These are phyloP conservation scores for Neofusicoccum laricinum DNA, from an alignment of 2,329 filamentous ascomycete genomes.

Conservation along the genomic window DNA sequence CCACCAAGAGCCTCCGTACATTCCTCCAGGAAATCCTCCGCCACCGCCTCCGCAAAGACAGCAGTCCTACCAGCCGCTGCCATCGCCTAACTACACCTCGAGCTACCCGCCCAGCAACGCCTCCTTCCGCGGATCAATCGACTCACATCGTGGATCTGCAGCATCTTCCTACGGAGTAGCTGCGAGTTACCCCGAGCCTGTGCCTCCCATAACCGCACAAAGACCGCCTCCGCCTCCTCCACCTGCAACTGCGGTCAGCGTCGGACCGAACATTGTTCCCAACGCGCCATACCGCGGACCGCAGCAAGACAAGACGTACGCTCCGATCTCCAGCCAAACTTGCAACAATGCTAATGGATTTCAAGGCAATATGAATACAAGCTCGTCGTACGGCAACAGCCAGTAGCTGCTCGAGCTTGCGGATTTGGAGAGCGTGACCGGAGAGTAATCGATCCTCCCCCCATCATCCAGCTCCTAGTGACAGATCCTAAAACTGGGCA, in stretches of 20 bases:
- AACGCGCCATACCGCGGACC: slow-evolving; percentile 13
- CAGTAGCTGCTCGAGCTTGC: slow-evolving; percentile 73
- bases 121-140: slow-evolving; percentile 36
- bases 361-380: slow-evolving; percentile 36
- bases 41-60: slow-evolving; percentile 13
- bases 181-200: slow-evolving; percentile 26
- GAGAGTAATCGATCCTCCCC: slow-evolving; percentile 78
- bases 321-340: not conserved
- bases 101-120: slow-evolving; percentile 38
- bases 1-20: slow-evolving; percentile 33
- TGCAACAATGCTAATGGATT: slow-evolving; percentile 9
- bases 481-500: slow-evolving; percentile 53
- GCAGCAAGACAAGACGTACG: slow-evolving; percentile 15
- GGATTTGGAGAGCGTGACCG: slow-evolving; percentile 81
- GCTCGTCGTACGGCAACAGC: slow-evolving; percentile 71
- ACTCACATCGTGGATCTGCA: slow-evolving; percentile 36
- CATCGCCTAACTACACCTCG: slow-evolving; percentile 39
- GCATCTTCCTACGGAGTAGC: slow-evolving; percentile 30
- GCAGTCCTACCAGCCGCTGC: slow-evolving; percentile 25
- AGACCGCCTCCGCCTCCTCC: slow-evolving; percentile 9
- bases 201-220: slow-evolving; percentile 26
- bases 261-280: slow-evolving; percentile 20
- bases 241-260: slow-evolving; percentile 28
- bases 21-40: slow-evolving; percentile 36
- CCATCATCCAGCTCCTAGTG: slow-evolving; percentile 72